These are phyloP conservation scores for Cyberlindnera nakhonratchasimensis DNA, from an alignment of 805 yeast species.

Conservation along the genomic window DNA sequence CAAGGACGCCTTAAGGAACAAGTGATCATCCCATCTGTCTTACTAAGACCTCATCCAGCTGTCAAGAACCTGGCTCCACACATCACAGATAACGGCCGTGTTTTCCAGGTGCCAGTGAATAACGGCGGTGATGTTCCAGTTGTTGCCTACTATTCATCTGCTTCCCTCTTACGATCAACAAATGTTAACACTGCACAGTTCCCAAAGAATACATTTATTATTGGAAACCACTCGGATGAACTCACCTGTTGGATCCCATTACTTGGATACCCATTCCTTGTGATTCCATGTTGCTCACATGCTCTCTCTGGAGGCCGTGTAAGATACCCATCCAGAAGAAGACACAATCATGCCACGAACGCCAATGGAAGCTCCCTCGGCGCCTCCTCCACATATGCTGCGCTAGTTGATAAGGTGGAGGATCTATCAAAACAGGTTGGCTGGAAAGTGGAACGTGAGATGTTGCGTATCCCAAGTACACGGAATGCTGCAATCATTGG, in stretches of 20 bases:
- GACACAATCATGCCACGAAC: conserved; percentile 15
- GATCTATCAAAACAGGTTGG: conserved; percentile 65
- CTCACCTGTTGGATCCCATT: conserved; percentile 94
- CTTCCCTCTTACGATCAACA: conserved; percentile 44
- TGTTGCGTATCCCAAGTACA: conserved; percentile 90
- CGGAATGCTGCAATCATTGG: conserved; percentile 90
- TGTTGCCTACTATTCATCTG: conserved; percentile 46
- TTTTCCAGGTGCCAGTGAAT: conserved; percentile 43
- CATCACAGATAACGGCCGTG: conserved; percentile 56
- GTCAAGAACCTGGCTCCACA: conserved; percentile 50
- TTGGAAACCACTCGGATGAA: conserved; percentile 95
- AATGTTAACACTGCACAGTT: conserved; percentile 63
- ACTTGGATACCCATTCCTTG: conserved; percentile 81
- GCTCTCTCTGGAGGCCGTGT: conserved; percentile 71
- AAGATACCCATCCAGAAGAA: conserved; percentile 52
- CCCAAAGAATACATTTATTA: conserved; percentile 69
- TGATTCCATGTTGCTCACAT: conserved; percentile 95
- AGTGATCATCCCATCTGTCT: conserved; percentile 73
- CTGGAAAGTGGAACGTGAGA: conserved; percentile 82
- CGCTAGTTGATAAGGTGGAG: conserved; percentile 82
- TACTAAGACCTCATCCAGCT: conserved; percentile 69
- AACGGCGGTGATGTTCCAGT: conserved; percentile 38
- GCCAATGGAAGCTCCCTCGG: conserved; percentile 27
- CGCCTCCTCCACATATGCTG: conserved; percentile 69
- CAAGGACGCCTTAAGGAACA: conserved; percentile 63